Evolutionary conservation across 2,329 filamentous ascomycete genomes (phyloP).

Genomic region (Sphaceloma murrayae): DNA sequence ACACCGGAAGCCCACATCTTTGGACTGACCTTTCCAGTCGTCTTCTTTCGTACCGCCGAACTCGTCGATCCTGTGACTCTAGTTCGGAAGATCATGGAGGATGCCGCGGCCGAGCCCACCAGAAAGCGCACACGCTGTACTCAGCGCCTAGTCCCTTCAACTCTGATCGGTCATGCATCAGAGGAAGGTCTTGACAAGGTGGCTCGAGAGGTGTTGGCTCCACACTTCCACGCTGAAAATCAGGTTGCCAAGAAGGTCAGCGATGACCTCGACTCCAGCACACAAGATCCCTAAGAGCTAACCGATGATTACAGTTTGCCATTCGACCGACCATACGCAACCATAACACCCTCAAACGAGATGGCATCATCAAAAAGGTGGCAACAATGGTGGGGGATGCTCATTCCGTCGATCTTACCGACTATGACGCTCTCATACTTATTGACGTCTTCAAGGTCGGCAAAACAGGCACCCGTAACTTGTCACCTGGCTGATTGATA

Average conservation of each 20-base stretch:
- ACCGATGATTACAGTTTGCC: slow-evolving; percentile 55
- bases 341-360: slow-evolving; percentile 58
- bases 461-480: slow-evolving; percentile 15
- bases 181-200: slow-evolving; percentile 58
- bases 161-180: slow-evolving; percentile 55
- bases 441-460: slow-evolving; percentile 72
- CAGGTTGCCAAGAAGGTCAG: slow-evolving; percentile 44
- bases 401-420: slow-evolving; percentile 68
- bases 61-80: slow-evolving; percentile 52
- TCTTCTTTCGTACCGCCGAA: slow-evolving; percentile 48
- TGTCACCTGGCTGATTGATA: neutral
- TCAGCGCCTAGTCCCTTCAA: slow-evolving; percentile 52
- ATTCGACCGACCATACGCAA: slow-evolving; percentile 71
- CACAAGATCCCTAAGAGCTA: no score
- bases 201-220: slow-evolving; percentile 51
- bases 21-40: slow-evolving; percentile 32
- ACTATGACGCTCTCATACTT: slow-evolving; percentile 68
- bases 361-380: slow-evolving; percentile 60
- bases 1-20: slow-evolving; percentile 14
- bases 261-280: no score
- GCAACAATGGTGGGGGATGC: slow-evolving; percentile 54
- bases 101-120: slow-evolving; percentile 42
- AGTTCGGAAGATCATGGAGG: slow-evolving; percentile 49
- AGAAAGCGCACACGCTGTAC: slow-evolving; percentile 49
- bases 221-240: slow-evolving; percentile 51